Base-by-base conservation (phyloP, 1,139 yeast species). In the Martiniozyma asiatica region DNA sequence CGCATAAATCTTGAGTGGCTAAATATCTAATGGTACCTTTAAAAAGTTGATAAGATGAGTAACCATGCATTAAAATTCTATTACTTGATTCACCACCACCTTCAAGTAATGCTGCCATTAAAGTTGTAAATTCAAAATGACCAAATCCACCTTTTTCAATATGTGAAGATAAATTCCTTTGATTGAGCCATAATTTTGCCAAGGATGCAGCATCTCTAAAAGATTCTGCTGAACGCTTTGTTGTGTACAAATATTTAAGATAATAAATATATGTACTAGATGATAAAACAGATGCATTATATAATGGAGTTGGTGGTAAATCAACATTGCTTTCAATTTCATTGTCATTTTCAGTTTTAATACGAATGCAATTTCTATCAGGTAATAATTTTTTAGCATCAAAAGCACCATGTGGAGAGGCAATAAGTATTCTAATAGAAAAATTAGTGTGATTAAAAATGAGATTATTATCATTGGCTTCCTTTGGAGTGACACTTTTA, bases 11-110 rank as follows among this genome's bases (percentile, higher is more conserved):
- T 61, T 75, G 73, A 3, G 82, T 69, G 2, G 96, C 92, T 37
- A 89, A 52, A 45, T 78, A 87, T 44, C 75, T 74, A 31, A 89
- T 64, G 2, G 84, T 73, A 48, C 93, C 95, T 52, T 82, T 85
- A 60, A 89, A 89, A 34, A 89, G 59, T 56, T 89, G 98, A 51
- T 85, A 89, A 18, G 93, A 78, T 4, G 95, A 82, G 51, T 80
- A 87, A 1, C 97, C 98, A 43, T 76, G 77, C 27, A 85, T 55
- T 35, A 89, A 61, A 20, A 84, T 75, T 45, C 74, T 77, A 45
- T 77, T 77, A 14, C 92, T 87, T 41, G 65, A 67, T 8, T 61
- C 53, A 31, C 93, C 92, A 44, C 95, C 95, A 43, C 96, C 95
- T 41, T 76, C 73, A 25, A 89, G 60, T 35, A 89, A 59, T 2